These are phyloP conservation scores for Grosmannia huntii DNA, from an alignment of 2,329 filamentous ascomycete genomes.

Conservation along the genomic window DNA sequence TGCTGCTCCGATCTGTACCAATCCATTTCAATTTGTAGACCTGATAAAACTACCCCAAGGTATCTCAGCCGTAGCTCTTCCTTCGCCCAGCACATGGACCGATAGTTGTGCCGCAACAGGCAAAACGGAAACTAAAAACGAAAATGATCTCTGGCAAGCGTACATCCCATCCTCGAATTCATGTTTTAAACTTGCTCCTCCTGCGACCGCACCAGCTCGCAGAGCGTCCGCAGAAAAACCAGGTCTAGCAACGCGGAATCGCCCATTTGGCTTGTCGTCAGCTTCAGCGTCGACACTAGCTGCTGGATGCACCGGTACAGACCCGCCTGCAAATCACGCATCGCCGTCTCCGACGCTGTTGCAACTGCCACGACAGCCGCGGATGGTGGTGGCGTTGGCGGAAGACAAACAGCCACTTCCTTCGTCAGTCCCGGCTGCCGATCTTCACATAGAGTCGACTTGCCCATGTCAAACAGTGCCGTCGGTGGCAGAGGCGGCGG, in stretches of 20 bases:
- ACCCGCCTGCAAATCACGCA: constrained; percentile 34
- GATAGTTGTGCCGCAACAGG: not conserved
- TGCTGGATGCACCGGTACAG: constrained; percentile 37
- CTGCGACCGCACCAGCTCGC: constrained; percentile 27
- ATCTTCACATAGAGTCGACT: not conserved
- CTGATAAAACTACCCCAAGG: no score
- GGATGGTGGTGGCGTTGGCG: constrained; percentile 2
- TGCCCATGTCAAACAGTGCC: not conserved
- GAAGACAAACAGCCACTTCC: not conserved
- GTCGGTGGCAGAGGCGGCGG: not conserved
- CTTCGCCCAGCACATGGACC: no score
- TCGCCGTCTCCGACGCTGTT: constrained; percentile 11
- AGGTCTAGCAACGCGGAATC: constrained; percentile 16
- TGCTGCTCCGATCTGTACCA: no score
- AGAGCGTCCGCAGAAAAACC: constrained; percentile 25
- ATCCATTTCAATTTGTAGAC: no score
- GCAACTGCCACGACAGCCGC: not conserved
- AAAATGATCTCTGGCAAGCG: not conserved
- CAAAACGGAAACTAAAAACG: not conserved
- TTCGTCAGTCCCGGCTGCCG: not conserved
- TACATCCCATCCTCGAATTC: no score
- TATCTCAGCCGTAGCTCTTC: no score
- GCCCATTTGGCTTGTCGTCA: constrained; percentile 8
- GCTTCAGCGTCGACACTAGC: constrained; percentile 35
- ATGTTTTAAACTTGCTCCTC: constrained; percentile 19